phyloP scores from a whole-genome alignment of 495 filamentous ascomycete species.

The Copromyces sp. region DNA sequence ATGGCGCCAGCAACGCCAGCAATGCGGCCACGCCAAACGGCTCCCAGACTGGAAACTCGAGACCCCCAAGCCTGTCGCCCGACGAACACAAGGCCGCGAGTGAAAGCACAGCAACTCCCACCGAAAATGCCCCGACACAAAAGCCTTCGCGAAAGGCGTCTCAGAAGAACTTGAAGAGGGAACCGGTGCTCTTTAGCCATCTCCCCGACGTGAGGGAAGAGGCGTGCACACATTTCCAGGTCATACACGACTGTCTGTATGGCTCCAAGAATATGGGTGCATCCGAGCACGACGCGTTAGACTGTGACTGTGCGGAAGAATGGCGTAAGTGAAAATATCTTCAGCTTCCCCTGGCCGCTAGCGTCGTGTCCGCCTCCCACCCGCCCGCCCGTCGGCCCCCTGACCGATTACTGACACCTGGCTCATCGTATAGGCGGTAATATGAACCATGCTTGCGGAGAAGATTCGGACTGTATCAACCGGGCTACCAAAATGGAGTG shows the following conservation, averaged over 20 bases:
- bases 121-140: slow-evolving; percentile 40
- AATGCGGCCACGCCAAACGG: slow-evolving; percentile 26
- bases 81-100: slow-evolving; percentile 32
- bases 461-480: slow-evolving; percentile 98
- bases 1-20: slow-evolving; percentile 18
- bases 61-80: slow-evolving; percentile 31
- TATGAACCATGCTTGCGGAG: slow-evolving; percentile 80
- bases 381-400: slow-evolving; percentile 8
- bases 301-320: slow-evolving; percentile 91
- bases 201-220: slow-evolving; percentile 66
- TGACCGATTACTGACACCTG: slow-evolving; percentile 3
- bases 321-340: slow-evolving; percentile 64
- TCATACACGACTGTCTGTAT: slow-evolving; percentile 77
- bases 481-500: slow-evolving; percentile 97
- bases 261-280: slow-evolving; percentile 79
- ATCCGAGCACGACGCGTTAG: slow-evolving; percentile 81
- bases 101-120: slow-evolving; percentile 31
- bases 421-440: slow-evolving; percentile 45
- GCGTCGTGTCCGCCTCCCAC: slow-evolving; percentile 2
- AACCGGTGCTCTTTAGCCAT: slow-evolving; percentile 56
- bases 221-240: slow-evolving; percentile 63
- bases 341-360: slow-evolving; percentile 1
- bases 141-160: slow-evolving; percentile 68
- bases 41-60: slow-evolving; percentile 26
- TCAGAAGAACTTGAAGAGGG: slow-evolving; percentile 52